Conservation (phyloP, 768 basidiomycete species). For the Suillus variegatus region DNA sequence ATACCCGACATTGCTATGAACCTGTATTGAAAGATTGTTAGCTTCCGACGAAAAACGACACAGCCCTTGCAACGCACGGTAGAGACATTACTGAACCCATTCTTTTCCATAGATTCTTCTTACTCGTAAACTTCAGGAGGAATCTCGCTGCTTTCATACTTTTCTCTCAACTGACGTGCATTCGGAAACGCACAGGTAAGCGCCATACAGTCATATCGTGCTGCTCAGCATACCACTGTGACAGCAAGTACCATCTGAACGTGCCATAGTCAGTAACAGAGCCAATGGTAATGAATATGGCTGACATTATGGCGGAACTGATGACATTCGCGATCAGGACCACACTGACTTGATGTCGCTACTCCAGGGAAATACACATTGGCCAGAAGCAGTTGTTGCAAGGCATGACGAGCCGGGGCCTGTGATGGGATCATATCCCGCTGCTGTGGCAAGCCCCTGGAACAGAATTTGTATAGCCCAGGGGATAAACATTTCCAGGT, state of each 20-base stretch:
- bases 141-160: constrained; percentile 61
- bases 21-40: constrained; percentile 37
- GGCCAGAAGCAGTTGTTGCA: constrained; percentile 36
- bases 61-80: constrained; percentile 47
- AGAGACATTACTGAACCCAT: constrained; percentile 81
- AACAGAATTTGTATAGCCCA: constrained; percentile 73
- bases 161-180: constrained; percentile 53
- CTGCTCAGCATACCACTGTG: constrained; percentile 77
- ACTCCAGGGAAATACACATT: constrained; percentile 79
- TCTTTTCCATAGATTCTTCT: constrained; percentile 83
- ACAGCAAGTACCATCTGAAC: constrained; percentile 73
- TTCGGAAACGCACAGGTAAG: constrained; percentile 57
- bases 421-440: constrained; percentile 71
- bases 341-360: constrained; percentile 68
- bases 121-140: constrained; percentile 62
- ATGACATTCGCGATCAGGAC: constrained; percentile 75
- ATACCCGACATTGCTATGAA: no score
- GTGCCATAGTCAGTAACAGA: constrained; percentile 36
- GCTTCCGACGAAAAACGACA: not conserved
- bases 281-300: constrained; percentile 78
- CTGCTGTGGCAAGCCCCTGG: constrained; percentile 66
- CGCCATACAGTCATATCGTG: constrained; percentile 76
- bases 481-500: constrained; percentile 71
- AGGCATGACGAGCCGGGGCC: constrained; percentile 71
- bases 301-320: constrained; percentile 78